These are phyloP conservation scores for Salix brachista DNA, from an alignment of 345 rosid species.

Conservation along the genomic window DNA sequence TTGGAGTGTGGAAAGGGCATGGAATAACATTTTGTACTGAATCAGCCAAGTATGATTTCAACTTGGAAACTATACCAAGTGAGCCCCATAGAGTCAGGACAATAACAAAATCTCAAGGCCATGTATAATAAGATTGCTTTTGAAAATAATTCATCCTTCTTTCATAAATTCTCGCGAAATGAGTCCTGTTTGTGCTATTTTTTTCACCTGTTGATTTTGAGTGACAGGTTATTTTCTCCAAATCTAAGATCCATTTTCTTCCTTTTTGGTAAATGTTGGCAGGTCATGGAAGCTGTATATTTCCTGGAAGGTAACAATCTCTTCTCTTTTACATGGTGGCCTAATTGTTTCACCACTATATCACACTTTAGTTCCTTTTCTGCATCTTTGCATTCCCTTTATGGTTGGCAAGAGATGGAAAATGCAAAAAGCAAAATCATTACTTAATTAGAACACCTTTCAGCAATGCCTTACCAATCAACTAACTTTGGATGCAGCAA, in stretches of 20 bases:
- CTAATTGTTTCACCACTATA: background rate
- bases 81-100: conserved; percentile 19
- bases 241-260: conserved; percentile 14
- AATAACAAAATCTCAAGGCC: conserved; percentile 1
- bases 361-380: background rate
- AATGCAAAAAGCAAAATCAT: conserved; percentile 1
- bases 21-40: conserved; percentile 19
- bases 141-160: conserved; percentile 8
- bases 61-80: conserved; percentile 6
- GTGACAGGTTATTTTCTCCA: background rate
- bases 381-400: background rate
- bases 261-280: conserved; percentile 25
- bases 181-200: background rate
- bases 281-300: conserved; percentile 93
- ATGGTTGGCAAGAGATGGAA: background rate
- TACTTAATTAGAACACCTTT: conserved; percentile 1
- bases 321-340: background rate
- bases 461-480: background rate
- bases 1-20: conserved; percentile 15
- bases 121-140: conserved; percentile 3
- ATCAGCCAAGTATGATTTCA: conserved; percentile 3
- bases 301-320: conserved; percentile 81
- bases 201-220: background rate
- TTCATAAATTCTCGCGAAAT: conserved; percentile 9
- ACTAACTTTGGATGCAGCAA: conserved; percentile 45